Conservation (phyloP, 2,329 filamentous ascomycete species). For the Neonectria coccinea region DNA sequence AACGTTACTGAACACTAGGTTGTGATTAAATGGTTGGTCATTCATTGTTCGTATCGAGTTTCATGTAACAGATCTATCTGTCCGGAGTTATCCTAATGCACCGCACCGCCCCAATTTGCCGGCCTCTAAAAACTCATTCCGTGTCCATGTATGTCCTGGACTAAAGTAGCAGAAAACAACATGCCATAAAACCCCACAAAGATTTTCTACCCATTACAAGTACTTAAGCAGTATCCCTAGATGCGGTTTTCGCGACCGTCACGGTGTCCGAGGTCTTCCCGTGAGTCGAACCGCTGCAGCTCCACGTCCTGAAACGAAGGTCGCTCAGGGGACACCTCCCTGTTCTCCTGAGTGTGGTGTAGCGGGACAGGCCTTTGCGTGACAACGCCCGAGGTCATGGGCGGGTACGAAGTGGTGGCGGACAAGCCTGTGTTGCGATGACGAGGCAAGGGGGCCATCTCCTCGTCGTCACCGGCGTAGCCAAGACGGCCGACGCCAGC, state of each 20-base stretch:
- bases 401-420: slow-evolving; percentile 44
- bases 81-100: slow-evolving; percentile 14
- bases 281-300: slow-evolving; percentile 40
- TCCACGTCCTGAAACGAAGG: slow-evolving; percentile 51
- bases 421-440: slow-evolving; percentile 43
- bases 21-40: slow-evolving; percentile 16
- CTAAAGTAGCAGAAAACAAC: slow-evolving; percentile 10
- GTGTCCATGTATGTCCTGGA: slow-evolving; percentile 12
- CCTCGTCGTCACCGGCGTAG: slow-evolving; percentile 60
- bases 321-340: background rate
- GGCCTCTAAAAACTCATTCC: slow-evolving; percentile 3
- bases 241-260: slow-evolving; percentile 8
- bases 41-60: slow-evolving; percentile 18
- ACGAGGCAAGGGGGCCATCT: slow-evolving; percentile 31
- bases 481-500: slow-evolving; percentile 75
- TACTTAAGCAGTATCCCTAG: background rate
- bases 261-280: slow-evolving; percentile 30
- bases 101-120: slow-evolving; percentile 10
- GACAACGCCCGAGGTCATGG: slow-evolving; percentile 38
- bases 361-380: slow-evolving; percentile 36
- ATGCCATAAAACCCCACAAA: background rate
- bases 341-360: slow-evolving; percentile 15
- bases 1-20: background rate
- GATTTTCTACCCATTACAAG: slow-evolving; percentile 5
- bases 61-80: slow-evolving; percentile 22